These are phyloP conservation scores for Trichoderma gracile DNA, from an alignment of 2,329 filamentous ascomycete genomes.

Conservation along the genomic window DNA sequence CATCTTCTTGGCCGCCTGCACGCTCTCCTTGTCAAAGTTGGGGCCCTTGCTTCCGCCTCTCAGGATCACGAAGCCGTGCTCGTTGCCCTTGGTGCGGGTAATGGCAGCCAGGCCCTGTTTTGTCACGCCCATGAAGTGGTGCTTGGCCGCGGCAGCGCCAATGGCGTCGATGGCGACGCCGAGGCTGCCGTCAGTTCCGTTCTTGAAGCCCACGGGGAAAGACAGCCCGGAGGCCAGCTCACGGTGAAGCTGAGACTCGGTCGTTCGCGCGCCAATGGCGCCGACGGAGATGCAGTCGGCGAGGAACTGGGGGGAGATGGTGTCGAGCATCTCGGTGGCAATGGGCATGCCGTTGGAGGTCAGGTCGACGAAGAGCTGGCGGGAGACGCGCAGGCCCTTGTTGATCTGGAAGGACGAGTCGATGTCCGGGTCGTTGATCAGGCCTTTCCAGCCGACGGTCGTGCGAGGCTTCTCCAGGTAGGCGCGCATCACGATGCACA, in stretches of 20 bases:
- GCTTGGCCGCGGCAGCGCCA: conserved; percentile 77
- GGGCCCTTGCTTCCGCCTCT: conserved; percentile 88
- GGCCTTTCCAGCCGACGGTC: conserved; percentile 97
- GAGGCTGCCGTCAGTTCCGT: conserved; percentile 91
- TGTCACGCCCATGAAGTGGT: conserved; percentile 98
- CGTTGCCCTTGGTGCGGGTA: conserved; percentile 87
- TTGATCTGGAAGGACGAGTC: conserved; percentile 98
- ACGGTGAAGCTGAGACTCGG: conserved; percentile 93
- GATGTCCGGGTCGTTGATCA: conserved; percentile 99
- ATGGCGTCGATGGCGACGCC: conserved; percentile 94
- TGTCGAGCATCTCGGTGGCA: conserved; percentile 97
- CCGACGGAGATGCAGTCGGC: conserved; percentile 94
- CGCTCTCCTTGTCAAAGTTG: conserved; percentile 87
- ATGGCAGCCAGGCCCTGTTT: conserved; percentile 97
- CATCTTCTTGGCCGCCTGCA: conserved; percentile 75
- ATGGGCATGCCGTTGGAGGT: conserved; percentile 89
- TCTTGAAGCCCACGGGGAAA: conserved; percentile 99
- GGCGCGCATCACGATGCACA: conserved; percentile 94
- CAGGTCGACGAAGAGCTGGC: conserved; percentile 89
- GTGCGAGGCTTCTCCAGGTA: conserved; percentile 99
- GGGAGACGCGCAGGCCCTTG: conserved; percentile 90
- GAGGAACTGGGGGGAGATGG: conserved; percentile 96
- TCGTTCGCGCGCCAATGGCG: conserved; percentile 93
- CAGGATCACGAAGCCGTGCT: conserved; percentile 96
- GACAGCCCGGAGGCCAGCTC: conserved; percentile 93